These are phyloP conservation scores for Leccinum angustisporum DNA, from an alignment of 1,284 basidiomycete species.

Conservation along the genomic window DNA sequence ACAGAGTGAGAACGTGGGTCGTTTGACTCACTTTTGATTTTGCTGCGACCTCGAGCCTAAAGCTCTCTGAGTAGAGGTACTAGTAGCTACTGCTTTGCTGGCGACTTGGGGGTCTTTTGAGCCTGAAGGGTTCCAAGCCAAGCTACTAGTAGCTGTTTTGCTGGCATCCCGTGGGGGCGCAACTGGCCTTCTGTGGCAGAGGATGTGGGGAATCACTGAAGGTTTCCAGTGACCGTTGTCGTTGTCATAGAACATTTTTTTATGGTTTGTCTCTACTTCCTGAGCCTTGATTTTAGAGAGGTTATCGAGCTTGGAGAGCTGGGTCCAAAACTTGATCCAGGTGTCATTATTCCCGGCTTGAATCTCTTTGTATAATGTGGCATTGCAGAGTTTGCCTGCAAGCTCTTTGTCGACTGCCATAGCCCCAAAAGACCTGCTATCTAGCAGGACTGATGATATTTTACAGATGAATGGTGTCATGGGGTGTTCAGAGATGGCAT, in stretches of 20 bases:
- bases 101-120: neutral
- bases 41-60: neutral
- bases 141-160: neutral
- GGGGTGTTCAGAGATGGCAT: neutral
- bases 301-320: neutral
- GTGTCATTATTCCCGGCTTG: neutral
- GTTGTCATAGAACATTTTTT: neutral
- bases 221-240: neutral
- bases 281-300: neutral
- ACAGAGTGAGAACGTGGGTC: neutral
- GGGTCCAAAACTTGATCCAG: neutral
- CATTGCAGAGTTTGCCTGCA: neutral
- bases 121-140: neutral
- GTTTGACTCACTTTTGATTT: neutral
- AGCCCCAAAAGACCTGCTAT: neutral
- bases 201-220: neutral
- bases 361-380: neutral
- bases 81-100: neutral
- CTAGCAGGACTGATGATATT: neutral
- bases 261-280: neutral
- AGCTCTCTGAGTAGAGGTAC: neutral
- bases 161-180: neutral
- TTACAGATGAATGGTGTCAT: neutral
- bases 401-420: neutral
- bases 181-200: neutral